A percentile compares a stretch with the other conserved stretches of the same genome.
phyloP scores from a whole-genome alignment of 2,329 filamentous ascomycete species.

The Calonectria leucothoes region DNA sequence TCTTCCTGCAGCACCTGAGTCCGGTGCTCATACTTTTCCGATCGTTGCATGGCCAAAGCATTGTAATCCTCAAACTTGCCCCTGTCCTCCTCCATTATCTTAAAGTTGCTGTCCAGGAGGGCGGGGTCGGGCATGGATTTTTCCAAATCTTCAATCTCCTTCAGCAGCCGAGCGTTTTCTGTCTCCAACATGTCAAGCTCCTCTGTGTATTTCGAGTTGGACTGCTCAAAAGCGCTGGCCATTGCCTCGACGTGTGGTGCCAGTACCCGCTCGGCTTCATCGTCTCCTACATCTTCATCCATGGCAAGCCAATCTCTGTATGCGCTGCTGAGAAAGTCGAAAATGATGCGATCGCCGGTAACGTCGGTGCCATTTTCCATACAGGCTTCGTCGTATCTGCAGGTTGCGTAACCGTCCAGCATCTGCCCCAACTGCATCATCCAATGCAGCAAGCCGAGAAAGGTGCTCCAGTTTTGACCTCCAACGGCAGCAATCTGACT shows the following conservation, averaged over 20 bases:
- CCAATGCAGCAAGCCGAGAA: constrained; percentile 95
- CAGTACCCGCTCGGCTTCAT: constrained; percentile 82
- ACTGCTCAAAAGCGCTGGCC: constrained; percentile 86
- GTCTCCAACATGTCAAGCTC: constrained; percentile 88
- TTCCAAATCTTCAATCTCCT: constrained; percentile 90
- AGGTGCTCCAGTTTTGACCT: constrained; percentile 96
- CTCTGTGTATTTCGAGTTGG: constrained; percentile 85
- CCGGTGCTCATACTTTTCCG: constrained; percentile 87
- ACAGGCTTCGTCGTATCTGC: constrained; percentile 91
- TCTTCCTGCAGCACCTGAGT: constrained; percentile 88
- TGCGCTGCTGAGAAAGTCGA: constrained; percentile 88
- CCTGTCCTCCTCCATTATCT: constrained; percentile 94
- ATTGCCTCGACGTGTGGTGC: constrained; percentile 88
- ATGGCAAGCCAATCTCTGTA: constrained; percentile 96
- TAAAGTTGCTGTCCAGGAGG: constrained; percentile 88
- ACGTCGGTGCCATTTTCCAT: constrained; percentile 90
- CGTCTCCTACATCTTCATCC: constrained; percentile 87
- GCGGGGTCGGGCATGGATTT: constrained; percentile 87
- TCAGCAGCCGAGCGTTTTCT: constrained; percentile 82
- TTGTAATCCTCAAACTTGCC: constrained; percentile 98
- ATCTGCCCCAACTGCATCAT: constrained; percentile 98
- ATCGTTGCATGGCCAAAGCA: constrained; percentile 81
- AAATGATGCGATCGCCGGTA: constrained; percentile 90
- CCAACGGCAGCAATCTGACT: constrained; percentile 95
- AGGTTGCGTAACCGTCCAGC: constrained; percentile 83